phyloP scores from a whole-genome alignment of 768 basidiomycete genomes.

The Lactifluus echinatus region DNA sequence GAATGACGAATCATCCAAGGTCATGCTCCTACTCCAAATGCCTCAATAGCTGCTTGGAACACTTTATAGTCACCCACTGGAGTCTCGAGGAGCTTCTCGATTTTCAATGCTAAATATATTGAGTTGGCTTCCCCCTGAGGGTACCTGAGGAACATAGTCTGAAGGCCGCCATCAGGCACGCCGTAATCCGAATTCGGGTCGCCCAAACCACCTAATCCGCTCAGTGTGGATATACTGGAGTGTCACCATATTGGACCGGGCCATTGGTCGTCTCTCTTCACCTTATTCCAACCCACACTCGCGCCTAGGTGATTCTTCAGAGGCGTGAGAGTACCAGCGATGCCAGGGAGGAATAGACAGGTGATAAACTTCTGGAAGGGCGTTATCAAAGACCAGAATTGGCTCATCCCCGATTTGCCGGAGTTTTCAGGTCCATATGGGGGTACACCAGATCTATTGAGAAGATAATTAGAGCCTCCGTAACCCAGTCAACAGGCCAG shows the following conservation, averaged over 20 bases:
- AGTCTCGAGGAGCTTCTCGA: slow-evolving; percentile 25
- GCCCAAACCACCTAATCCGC: slow-evolving; percentile 27
- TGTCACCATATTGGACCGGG: slow-evolving; percentile 15
- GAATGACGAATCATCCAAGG: not conserved
- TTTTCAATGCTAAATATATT: slow-evolving; percentile 23
- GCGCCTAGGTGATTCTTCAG: slow-evolving; percentile 21
- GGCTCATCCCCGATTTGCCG: not conserved
- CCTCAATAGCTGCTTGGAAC: slow-evolving; percentile 28
- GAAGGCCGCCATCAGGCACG: slow-evolving; percentile 27
- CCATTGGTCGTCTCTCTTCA: no score
- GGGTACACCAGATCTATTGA: slow-evolving; percentile 21
- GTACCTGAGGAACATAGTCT: slow-evolving; percentile 22
- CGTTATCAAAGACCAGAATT: not conserved
- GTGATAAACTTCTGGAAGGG: slow-evolving; percentile 21
- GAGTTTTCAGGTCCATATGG: slow-evolving; percentile 26
- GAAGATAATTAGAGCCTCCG: not conserved
- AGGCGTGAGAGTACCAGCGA: slow-evolving; percentile 22
- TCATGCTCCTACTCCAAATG: slow-evolving; percentile 21
- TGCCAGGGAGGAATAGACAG: slow-evolving; percentile 26
- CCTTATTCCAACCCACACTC: slow-evolving; percentile 28
- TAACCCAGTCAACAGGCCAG: not conserved
- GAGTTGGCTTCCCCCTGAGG: slow-evolving; percentile 23
- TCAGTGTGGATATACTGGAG: no score
- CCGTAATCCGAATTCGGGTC: slow-evolving; percentile 20
- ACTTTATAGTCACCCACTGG: slow-evolving; percentile 27